phyloP scores from a whole-genome alignment of 192 early-diverging fungal genomes.

The Fimicolochytrium jonesii region DNA sequence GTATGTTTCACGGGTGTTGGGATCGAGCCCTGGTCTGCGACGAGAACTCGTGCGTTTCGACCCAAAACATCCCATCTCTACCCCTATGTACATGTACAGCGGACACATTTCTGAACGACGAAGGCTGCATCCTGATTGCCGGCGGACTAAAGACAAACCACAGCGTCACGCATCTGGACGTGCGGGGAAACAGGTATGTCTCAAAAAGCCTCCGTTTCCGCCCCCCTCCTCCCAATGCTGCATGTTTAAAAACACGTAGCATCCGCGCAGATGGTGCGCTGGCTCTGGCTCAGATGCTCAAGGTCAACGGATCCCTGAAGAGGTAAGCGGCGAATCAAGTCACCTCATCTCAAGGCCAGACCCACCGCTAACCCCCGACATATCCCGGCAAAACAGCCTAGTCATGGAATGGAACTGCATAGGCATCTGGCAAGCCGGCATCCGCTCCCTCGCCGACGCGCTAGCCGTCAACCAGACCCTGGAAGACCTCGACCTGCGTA shows the following conservation, averaged over 20 bases:
- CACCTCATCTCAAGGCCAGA: no score
- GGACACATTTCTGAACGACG: slow-evolving; percentile 55
- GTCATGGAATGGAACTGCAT: slow-evolving; percentile 61
- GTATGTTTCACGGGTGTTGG: no score
- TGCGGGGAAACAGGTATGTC: slow-evolving; percentile 48
- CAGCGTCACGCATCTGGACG: slow-evolving; percentile 38
- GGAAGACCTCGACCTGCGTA: slow-evolving; percentile 49
- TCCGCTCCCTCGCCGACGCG: slow-evolving; percentile 49
- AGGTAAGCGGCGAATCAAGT: no score
- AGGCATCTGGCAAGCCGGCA: slow-evolving; percentile 55
- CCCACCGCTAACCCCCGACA: no score
- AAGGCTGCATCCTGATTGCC: slow-evolving; percentile 49
- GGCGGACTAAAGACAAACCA: slow-evolving; percentile 52
- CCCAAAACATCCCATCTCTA: no score
- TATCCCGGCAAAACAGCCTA: no score
- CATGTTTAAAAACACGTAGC: not conserved
- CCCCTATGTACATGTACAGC: no score
- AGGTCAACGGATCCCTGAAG: slow-evolving; percentile 45
- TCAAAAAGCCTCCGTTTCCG: not conserved
- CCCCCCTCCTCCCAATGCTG: not conserved
- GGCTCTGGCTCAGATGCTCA: slow-evolving; percentile 53
- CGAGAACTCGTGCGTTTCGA: no score
- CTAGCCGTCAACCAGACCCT: slow-evolving; percentile 48
- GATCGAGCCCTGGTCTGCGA: no score
- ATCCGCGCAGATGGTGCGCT: slow-evolving; percentile 56